Evolutionary conservation across 768 basidiomycete genomes (phyloP), one percentile per base, ranked within the genome.

Genomic region (Trametes coccinea): DNA sequence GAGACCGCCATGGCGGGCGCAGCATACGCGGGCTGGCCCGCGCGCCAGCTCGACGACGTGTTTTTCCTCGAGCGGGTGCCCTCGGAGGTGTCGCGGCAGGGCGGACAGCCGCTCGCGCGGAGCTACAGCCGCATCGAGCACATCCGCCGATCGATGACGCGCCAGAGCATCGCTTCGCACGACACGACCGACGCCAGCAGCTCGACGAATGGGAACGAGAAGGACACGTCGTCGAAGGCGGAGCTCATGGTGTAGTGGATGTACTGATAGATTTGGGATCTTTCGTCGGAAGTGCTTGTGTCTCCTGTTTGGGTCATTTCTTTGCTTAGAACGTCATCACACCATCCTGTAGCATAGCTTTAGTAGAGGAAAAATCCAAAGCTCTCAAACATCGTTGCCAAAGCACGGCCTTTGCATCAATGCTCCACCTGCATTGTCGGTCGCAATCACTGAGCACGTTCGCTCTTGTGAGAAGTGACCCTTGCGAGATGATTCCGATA

Each of bases 21-120:
- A 7, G 70, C 72, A 31, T 81, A 81, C 61, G 73, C 71, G 27
- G 79, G 80, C 8, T 81, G 80, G 80, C 80, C 80, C 30, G 80
- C 74, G 7, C 74, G 73, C 56, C 66, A 59, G 56, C 33, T 73
- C n/a, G 72, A 70, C 43, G 39, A 58, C 47, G 46, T 45, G 30
- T 59, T 59, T 49, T 59, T 51, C 49, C 30, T 59, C 30, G 57
- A 59, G 49, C 57, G 57, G 30, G 49, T 51, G 3, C 41, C 57
- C 5, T 50, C 57, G 41, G 41, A 29, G 10, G 30, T 41, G 49
- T 59, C 57, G 41, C 57, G 50, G 11, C 11, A 30, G 14, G 57
- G 49, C 40, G 49, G 16, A 13, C 48, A 39, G 33, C 49, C 49
- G 41, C 49, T 59, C 41, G 48, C 40, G 40, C 56, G 56, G 8